Evolutionary conservation across 2,329 filamentous ascomycete species (phyloP).

Genomic region (Arthrobotrys entomopaga): DNA sequence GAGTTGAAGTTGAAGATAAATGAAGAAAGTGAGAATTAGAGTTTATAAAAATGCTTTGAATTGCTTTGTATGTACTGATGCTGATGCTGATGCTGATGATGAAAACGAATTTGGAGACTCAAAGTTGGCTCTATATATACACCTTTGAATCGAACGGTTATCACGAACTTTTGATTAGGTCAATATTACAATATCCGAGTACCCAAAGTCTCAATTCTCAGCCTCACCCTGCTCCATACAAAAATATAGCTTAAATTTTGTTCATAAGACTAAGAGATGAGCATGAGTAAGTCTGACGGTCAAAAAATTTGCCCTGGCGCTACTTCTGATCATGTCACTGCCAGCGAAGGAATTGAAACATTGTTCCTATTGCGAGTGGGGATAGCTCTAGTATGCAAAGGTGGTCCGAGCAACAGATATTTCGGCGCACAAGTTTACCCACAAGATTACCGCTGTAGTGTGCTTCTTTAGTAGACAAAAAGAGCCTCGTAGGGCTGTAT

Average conservation of each 20-base stretch:
- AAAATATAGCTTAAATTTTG: slow-evolving; percentile 17
- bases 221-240: slow-evolving; percentile 22
- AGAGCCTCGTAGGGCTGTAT: slow-evolving; percentile 47
- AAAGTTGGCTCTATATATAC: slow-evolving; percentile 43
- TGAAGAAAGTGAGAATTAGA: slow-evolving; percentile 1
- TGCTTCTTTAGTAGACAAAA: not conserved
- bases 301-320: slow-evolving; percentile 21
- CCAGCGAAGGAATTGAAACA: slow-evolving; percentile 37
- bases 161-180: too few species aligned
- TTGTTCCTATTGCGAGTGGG: not conserved
- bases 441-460: not conserved
- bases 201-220: slow-evolving; percentile 2
- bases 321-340: slow-evolving; percentile 1
- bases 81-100: slow-evolving; percentile 27
- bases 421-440: not conserved
- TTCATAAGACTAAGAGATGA: slow-evolving; percentile 2
- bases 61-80: slow-evolving; percentile 16
- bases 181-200: too few species aligned
- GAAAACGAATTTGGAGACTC: slow-evolving; percentile 2
- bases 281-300: slow-evolving; percentile 34
- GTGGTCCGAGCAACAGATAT: not conserved
- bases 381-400: not conserved
- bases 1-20: slow-evolving; percentile 9
- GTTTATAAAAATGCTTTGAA: slow-evolving; percentile 16
- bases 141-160: too few species aligned